These are phyloP conservation scores for Ramichloridium luteum DNA, from an alignment of 2,329 filamentous ascomycete genomes.

Conservation along the genomic window DNA sequence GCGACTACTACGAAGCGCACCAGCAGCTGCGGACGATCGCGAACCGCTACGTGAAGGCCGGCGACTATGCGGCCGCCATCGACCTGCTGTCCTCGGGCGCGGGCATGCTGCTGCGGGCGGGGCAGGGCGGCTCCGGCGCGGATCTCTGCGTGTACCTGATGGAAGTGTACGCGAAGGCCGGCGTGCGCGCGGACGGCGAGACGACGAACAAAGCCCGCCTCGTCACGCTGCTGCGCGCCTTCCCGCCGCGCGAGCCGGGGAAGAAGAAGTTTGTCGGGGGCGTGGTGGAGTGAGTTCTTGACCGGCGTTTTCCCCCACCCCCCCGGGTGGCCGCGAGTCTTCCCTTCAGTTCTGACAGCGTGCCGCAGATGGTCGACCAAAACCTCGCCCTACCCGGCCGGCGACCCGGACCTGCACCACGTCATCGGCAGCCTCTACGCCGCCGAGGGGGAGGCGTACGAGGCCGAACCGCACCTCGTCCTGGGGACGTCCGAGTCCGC, in stretches of 20 bases:
- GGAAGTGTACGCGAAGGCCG: constrained; percentile 82
- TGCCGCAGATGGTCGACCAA: constrained; percentile 68
- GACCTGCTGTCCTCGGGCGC: constrained; percentile 79
- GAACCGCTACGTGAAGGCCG: constrained; percentile 79
- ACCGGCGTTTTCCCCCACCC: no score
- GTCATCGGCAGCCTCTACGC: constrained; percentile 78
- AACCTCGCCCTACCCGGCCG: constrained; percentile 74
- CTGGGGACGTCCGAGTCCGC: constrained; percentile 83
- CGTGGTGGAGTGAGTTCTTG: constrained; percentile 53
- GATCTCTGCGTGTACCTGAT: constrained; percentile 79
- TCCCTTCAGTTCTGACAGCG: no score
- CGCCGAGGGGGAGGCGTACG: constrained; percentile 85
- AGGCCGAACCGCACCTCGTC: constrained; percentile 80
- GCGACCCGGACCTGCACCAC: constrained; percentile 90
- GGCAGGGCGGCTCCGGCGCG: constrained; percentile 86
- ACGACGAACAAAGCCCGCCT: constrained; percentile 60
- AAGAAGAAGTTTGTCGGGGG: constrained; percentile 86
- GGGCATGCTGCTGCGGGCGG: constrained; percentile 73
- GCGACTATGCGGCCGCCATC: constrained; percentile 73
- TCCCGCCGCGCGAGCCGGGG: constrained; percentile 72
- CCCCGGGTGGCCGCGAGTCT: no score
- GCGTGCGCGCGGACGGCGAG: constrained; percentile 65
- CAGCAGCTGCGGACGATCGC: constrained; percentile 95
- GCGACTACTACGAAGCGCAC: constrained; percentile 94
- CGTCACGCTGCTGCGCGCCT: constrained; percentile 66